These are phyloP conservation scores for Pascua guehoae DNA, from an alignment of 1,284 basidiomycete species.

Conservation along the genomic window DNA sequence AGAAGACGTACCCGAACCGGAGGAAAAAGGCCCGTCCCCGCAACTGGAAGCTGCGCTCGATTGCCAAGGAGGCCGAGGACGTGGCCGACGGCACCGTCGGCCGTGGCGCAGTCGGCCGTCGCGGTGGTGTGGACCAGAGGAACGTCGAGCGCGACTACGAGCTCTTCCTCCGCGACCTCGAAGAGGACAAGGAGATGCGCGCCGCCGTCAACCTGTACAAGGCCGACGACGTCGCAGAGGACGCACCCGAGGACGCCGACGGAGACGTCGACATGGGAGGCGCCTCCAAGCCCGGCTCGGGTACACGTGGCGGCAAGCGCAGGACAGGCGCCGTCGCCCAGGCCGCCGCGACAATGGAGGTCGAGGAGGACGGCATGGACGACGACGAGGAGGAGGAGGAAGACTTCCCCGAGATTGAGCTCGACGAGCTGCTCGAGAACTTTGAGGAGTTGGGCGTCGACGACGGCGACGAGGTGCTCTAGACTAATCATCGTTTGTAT, in stretches of 20 bases:
- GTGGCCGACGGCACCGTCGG: constrained; percentile 62
- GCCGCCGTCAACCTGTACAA: constrained; percentile 86
- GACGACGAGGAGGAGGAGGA: constrained; percentile 69
- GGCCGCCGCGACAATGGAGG: constrained; percentile 65
- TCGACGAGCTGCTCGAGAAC: constrained; percentile 87
- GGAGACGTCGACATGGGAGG: constrained; percentile 46
- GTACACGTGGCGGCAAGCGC: constrained; percentile 55
- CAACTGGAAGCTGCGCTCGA: constrained; percentile 85
- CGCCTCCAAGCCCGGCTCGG: constrained; percentile 50
- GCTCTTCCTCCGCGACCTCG: constrained; percentile 87
- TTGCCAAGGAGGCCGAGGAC: constrained; percentile 84
- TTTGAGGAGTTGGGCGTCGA: constrained; percentile 62
- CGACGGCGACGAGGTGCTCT: constrained; percentile 23
- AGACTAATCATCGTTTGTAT: background rate
- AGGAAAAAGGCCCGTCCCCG: constrained; percentile 84
- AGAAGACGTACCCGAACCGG: constrained; percentile 93
- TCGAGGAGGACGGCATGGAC: constrained; percentile 48
- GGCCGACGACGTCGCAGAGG: constrained; percentile 44
- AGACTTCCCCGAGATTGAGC: constrained; percentile 82
- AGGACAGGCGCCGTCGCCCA: constrained; percentile 37
- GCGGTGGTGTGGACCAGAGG: constrained; percentile 85
- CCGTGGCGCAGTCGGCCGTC: constrained; percentile 79
- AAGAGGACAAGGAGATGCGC: constrained; percentile 94
- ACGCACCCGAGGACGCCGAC: constrained; percentile 45
- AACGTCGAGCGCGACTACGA: constrained; percentile 98